Evolutionary conservation across 345 rosid genomes (phyloP), one percentile per base, ranked within the genome.

Genomic region (Angophora floribunda): DNA sequence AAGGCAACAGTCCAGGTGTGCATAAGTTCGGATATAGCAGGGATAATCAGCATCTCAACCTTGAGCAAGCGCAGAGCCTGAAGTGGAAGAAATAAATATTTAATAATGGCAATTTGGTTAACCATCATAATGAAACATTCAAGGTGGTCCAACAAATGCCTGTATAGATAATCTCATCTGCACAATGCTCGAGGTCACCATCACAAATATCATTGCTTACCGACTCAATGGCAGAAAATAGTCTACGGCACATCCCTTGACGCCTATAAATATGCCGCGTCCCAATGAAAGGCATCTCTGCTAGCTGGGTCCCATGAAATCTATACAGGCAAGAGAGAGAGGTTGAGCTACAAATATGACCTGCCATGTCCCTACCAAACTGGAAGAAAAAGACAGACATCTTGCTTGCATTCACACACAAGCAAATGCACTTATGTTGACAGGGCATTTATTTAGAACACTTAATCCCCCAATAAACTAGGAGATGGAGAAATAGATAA

Each of bases 271-370:
- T 89, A 89, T 95, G 95, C 17, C 99, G 98, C 57, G 98, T 96
- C 88, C 98, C 99, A 91, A 97, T 95, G 91, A 95, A 97, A 10
- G 98, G 98, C 99, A 97, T 97, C 94, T 97, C 99, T 91, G 97
- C 99, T 86, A 96, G 89, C 87, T 88, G 86, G 86, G 92, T 93
- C 86, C 98, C 99, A 90, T 94, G 99, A 87, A 97, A 94, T 93
- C 99, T 97, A 89, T 61, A 41, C 86, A 84, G 63, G 21, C n/a
- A 86, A 52, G 14, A 82, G 52, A 86, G 5, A 52, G 79, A 82
- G 41, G 86, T 79, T 21, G 15, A 57, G 57, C 17, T 2, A 53
- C 9, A 6, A 32, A 86, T 52, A 19, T 30, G 47, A 22, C 57
- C 47, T 30, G 22, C 45, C 63, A 52, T 85, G 87, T 17, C 63